Evolutionary conservation across 352 stramenopile species (phyloP), one percentile per base, ranked within the genome.

Genomic region (Phytopythium cucurbitacearum): DNA sequence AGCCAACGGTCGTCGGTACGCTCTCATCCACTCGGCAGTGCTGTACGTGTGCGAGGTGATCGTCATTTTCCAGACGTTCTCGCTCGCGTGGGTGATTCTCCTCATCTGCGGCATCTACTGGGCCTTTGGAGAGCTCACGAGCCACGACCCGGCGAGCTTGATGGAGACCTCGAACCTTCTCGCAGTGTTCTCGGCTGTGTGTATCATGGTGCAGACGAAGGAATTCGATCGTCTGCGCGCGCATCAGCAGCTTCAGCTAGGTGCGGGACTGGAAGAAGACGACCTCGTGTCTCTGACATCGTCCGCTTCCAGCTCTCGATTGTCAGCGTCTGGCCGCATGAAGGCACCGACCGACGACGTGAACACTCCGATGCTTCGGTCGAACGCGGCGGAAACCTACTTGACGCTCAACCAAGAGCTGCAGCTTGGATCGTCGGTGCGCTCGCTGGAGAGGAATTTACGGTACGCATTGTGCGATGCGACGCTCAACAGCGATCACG

Each of bases 11-110:
- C 21, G 21, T 28, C 21, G 61, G 5, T 62, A 84, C 37, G 62
- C 63, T 9, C 66, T 93, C n/a, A 62, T 75, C 21, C 78, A 81
- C 34, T 83, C 80, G 3, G 41, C 58, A 4, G 55, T 79, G 32
- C 58, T 93, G 28, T 69, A 66, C 8, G 37, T 84, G n/a, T 87
- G 85, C 55, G 83, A 94, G 45, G 53, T 73, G n/a, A 59, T 85
- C 54, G 69, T 87, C 32, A 64, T 90, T 43, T 57, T 88, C 13
- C 74, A 88, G 51, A 83, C 60, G 2, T 57, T 81, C 39, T 75
- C 67, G 35, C 65, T 88, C 41, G 43, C 64, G 15, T 85, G 60
- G 59, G 69, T 84, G 39, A 62, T 85, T 6, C 15, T 80, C 11
- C 60, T 90, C 8, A 53, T 78, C 45, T 47, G 79, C 15, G 53